A percentile compares a stretch with the other conserved stretches of the same genome.
Conservation (phyloP, 139 green algal species). For the Chlorella sp. region DNA sequence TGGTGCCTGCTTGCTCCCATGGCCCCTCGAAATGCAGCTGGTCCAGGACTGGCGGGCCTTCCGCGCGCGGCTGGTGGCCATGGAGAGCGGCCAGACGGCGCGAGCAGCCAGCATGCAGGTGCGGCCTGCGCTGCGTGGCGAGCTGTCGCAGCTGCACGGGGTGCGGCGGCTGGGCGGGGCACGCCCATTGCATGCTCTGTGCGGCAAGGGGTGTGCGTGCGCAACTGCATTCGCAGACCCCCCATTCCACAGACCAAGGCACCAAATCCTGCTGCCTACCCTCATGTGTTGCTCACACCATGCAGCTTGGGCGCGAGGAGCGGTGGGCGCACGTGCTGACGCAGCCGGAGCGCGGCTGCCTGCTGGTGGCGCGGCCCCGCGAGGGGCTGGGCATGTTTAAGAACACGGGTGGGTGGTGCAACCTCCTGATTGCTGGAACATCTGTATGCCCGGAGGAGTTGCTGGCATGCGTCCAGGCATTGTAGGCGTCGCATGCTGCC, state of each 20-base stretch:
- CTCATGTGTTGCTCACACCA: no score
- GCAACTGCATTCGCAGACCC: no score
- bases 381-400: conserved; percentile 42
- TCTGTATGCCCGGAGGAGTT: no score
- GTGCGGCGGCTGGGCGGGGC: no score
- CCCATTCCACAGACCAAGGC: no score
- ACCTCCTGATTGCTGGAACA: no score
- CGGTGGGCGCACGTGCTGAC: conserved; percentile 46
- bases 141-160: no score
- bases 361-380: conserved; percentile 43
- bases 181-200: no score
- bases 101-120: background rate
- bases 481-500: background rate
- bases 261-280: no score
- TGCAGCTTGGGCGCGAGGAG: conserved; percentile 16
- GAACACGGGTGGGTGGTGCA: conserved; percentile 11
- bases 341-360: conserved; percentile 47
- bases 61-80: conserved; percentile 39
- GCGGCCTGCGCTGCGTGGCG: no score
- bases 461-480: no score
- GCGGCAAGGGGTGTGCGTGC: no score
- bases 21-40: background rate
- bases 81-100: conserved; percentile 12
- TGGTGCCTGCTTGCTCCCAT: background rate
- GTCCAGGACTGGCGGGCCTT: conserved; percentile 43